Evolutionary conservation across 192 early-diverging fungal genomes (phyloP).

Genomic region (Backusella luteola): DNA sequence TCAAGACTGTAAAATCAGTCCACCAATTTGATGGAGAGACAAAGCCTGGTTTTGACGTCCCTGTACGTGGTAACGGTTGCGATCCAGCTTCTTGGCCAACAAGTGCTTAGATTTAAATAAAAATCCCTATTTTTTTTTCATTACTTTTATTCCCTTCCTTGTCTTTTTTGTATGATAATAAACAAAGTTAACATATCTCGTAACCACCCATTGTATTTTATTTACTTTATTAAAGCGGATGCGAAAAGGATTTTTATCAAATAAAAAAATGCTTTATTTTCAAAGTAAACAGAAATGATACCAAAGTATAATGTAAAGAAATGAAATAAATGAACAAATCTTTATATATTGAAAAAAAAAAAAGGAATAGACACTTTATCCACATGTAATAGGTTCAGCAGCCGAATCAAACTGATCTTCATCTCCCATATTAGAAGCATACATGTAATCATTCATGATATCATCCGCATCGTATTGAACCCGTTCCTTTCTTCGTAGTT

Average conservation of each 20-base stretch:
- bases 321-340: too few species aligned
- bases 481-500: slow-evolving; percentile 6
- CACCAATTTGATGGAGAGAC: not conserved
- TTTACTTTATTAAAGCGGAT: not conserved
- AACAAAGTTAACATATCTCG: not conserved
- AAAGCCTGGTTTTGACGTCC: not conserved
- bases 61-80: not conserved
- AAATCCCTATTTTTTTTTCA: not conserved
- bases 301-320: not conserved
- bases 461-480: slow-evolving; percentile 8
- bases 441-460: slow-evolving; percentile 15
- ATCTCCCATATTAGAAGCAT: slow-evolving; percentile 20
- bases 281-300: not conserved
- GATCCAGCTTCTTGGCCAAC: not conserved
- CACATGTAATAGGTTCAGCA: slow-evolving; percentile 8
- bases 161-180: not conserved
- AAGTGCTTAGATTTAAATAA: not conserved
- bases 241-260: not conserved
- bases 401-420: slow-evolving; percentile 13
- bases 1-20: not conserved
- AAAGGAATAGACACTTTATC: not conserved
- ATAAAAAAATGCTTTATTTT: not conserved
- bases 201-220: not conserved
- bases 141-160: not conserved
- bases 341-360: not conserved